Conservation (phyloP, 2,329 filamentous ascomycete species). For the Cercospora citrullina region DNA sequence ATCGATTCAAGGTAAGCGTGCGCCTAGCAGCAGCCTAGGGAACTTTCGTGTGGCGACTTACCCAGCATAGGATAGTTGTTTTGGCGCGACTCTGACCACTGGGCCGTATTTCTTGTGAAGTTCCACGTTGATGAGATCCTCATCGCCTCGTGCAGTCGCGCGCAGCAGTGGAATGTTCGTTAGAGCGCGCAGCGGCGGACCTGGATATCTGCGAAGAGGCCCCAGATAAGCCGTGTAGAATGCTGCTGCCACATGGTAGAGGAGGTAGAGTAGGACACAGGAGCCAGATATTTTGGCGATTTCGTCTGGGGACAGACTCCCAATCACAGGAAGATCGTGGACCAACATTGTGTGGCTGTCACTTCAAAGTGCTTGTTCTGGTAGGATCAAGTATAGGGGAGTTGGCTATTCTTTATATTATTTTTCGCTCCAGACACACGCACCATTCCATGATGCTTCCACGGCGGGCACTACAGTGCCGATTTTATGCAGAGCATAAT, state of each 20-base stretch:
- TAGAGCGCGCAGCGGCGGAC: slow-evolving; percentile 39
- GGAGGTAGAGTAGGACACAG: slow-evolving; percentile 20
- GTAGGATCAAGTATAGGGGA: neutral
- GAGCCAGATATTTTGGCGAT: neutral
- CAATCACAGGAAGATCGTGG: neutral
- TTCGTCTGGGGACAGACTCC: neutral
- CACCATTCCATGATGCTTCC: neutral
- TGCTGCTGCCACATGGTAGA: slow-evolving; percentile 19
- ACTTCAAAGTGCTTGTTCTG: neutral
- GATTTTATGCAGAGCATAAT: neutral
- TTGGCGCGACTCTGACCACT: slow-evolving; percentile 45
- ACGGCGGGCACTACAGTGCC: neutral
- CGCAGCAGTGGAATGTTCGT: slow-evolving; percentile 26
- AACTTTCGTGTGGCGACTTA: slow-evolving; percentile 28
- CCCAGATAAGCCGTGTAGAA: slow-evolving; percentile 48
- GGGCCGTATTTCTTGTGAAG: slow-evolving; percentile 43
- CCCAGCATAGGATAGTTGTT: slow-evolving; percentile 41
- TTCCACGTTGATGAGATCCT: slow-evolving; percentile 14
- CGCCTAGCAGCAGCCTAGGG: neutral
- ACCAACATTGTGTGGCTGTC: neutral
- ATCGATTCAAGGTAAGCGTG: slow-evolving; percentile 42
- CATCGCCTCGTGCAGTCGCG: slow-evolving; percentile 24
- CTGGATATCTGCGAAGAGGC: slow-evolving; percentile 47
- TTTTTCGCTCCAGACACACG: neutral
- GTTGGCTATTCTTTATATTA: neutral